Evolutionary conservation across 2,329 filamentous ascomycete genomes (phyloP).

Genomic region (Trichophaea hybrida): DNA sequence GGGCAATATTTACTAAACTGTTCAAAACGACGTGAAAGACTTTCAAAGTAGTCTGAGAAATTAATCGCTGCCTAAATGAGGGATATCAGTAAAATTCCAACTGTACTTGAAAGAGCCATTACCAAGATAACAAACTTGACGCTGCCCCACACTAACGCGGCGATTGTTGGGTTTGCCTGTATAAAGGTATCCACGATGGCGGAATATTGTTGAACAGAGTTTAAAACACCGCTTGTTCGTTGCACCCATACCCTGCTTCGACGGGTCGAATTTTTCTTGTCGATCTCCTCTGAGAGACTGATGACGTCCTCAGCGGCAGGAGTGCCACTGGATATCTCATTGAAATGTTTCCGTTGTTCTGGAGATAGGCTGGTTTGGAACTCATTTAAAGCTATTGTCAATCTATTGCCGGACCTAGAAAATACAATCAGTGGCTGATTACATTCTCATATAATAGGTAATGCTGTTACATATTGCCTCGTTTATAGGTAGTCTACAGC

Average conservation of each 20-base stretch:
- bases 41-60: background rate
- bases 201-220: slow-evolving; percentile 23
- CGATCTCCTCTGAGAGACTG: background rate
- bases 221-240: slow-evolving; percentile 11
- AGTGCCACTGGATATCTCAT: background rate
- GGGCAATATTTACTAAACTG: background rate
- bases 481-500: background rate
- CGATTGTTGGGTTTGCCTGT: slow-evolving; percentile 20
- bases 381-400: background rate
- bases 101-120: slow-evolving; percentile 13
- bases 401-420: background rate
- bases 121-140: slow-evolving; percentile 25
- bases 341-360: background rate
- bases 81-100: slow-evolving; percentile 17
- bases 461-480: background rate
- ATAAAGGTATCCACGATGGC: slow-evolving; percentile 23
- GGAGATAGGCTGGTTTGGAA: background rate
- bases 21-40: background rate
- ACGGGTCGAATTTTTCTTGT: background rate
- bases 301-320: background rate
- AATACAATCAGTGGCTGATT: background rate
- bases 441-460: background rate
- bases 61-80: slow-evolving; percentile 2
- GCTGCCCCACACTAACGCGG: slow-evolving; percentile 24
- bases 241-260: background rate